Percentiles rank a stretch among this genome's conserved stretches.
phyloP scores from a whole-genome alignment of 331 rosid species.

The Rhamnella rubrinervis region DNA sequence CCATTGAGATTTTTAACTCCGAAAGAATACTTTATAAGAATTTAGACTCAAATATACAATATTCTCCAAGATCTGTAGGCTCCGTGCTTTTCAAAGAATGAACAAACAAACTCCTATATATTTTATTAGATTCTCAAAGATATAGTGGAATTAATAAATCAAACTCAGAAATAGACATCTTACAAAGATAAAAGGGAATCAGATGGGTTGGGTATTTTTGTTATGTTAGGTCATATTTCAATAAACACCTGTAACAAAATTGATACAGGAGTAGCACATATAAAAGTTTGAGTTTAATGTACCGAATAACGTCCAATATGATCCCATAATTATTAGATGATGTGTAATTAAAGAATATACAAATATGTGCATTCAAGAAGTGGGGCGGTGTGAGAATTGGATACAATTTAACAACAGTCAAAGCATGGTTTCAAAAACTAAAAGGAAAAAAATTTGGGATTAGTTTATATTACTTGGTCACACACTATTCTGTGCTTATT shows the following conservation, averaged over 20 bases:
- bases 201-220: background rate
- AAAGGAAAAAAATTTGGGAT: constrained; percentile 32
- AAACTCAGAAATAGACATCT: constrained; percentile 4
- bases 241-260: no score
- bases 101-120: constrained; percentile 24
- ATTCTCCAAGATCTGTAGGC: constrained; percentile 31
- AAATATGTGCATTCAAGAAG: constrained; percentile 14
- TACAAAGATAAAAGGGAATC: background rate
- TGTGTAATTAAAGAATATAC: background rate
- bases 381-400: constrained; percentile 26
- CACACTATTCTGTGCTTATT: constrained; percentile 15
- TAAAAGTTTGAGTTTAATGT: no score
- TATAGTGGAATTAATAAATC: constrained; percentile 14
- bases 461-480: constrained; percentile 24
- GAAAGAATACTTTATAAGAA: background rate
- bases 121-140: constrained; percentile 33
- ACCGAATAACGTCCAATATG: no score
- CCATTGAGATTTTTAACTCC: background rate
- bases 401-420: constrained; percentile 31
- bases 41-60: background rate
- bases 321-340: background rate
- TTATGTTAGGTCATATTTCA: no score
- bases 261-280: no score
- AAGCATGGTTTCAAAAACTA: constrained; percentile 36
- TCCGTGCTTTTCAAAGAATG: constrained; percentile 22